Evolutionary conservation across 139 green algal species (phyloP).

Genomic region (Nannochloris sp.): DNA sequence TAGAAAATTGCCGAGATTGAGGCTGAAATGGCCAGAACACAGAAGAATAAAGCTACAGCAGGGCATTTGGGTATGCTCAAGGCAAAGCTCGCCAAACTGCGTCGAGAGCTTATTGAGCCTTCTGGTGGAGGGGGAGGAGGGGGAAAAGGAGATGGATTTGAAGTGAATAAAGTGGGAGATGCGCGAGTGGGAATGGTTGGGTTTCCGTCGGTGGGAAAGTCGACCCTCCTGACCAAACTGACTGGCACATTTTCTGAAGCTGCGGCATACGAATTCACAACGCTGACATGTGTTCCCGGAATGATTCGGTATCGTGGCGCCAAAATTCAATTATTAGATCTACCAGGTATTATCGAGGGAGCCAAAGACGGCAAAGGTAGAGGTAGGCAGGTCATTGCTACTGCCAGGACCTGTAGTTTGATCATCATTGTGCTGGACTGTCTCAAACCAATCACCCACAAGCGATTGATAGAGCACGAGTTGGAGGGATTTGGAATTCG

Average conservation of each 20-base stretch:
- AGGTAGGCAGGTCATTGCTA: slow-evolving; percentile 87
- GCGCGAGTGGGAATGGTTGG: slow-evolving; percentile 86
- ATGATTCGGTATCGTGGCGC: slow-evolving; percentile 83
- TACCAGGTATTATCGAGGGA: slow-evolving; percentile 98
- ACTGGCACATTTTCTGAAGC: slow-evolving; percentile 96
- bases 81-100: slow-evolving; percentile 97
- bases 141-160: slow-evolving; percentile 83
- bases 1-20: slow-evolving; percentile 18
- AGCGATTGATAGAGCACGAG: slow-evolving; percentile 86
- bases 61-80: slow-evolving; percentile 89
- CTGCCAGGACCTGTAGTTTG: slow-evolving; percentile 92
- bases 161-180: slow-evolving; percentile 97
- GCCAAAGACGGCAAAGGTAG: slow-evolving; percentile 93
- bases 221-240: slow-evolving; percentile 95
- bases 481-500: slow-evolving; percentile 89
- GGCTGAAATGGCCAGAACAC: slow-evolving; percentile 88
- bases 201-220: slow-evolving; percentile 98
- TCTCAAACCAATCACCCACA: slow-evolving; percentile 97
- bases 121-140: slow-evolving; percentile 51
- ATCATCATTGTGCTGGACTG: slow-evolving; percentile 98
- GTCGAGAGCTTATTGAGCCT: slow-evolving; percentile 87
- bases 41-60: slow-evolving; percentile 98
- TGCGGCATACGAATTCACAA: slow-evolving; percentile 97
- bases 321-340: slow-evolving; percentile 91
- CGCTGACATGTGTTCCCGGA: slow-evolving; percentile 90